Conservation (phyloP, 2,329 filamentous ascomycete genomes). For the Scopulariopsis brevicaulis region DNA sequence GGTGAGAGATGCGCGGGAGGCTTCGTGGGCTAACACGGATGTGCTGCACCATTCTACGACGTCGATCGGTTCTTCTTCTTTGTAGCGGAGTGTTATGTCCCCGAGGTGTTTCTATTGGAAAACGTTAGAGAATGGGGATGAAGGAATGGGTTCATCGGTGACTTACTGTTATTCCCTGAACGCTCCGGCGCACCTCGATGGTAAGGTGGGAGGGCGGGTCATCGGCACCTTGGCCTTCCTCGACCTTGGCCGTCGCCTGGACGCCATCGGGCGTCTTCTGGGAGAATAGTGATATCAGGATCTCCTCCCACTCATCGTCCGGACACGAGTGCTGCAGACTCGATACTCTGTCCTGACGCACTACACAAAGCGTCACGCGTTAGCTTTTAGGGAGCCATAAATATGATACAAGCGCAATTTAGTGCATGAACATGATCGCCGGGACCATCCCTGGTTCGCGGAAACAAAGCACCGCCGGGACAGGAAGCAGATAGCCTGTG, state of each 20-base stretch:
- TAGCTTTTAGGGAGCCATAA: not conserved
- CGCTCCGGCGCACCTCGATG: constrained; percentile 53
- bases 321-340: constrained; percentile 30
- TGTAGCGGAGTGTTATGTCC: constrained; percentile 42
- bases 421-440: not conserved
- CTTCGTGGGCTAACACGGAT: constrained; percentile 36
- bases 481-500: not conserved
- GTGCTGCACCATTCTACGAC: constrained; percentile 60
- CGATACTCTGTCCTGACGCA: constrained; percentile 35
- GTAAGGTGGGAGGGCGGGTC: constrained; percentile 14
- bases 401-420: constrained; percentile 1
- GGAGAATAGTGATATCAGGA: constrained; percentile 46
- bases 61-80: constrained; percentile 47
- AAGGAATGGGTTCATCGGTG: not conserved
- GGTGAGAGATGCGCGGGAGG: constrained; percentile 29
- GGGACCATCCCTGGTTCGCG: not conserved
- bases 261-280: constrained; percentile 38
- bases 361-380: constrained; percentile 4
- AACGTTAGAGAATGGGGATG: not conserved
- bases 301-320: constrained; percentile 54
- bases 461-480: not conserved
- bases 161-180: constrained; percentile 57
- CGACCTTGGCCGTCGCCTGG: constrained; percentile 46
- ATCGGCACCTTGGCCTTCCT: constrained; percentile 34
- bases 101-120: constrained; percentile 56